A percentile compares a stretch with the other conserved stretches of the same genome.
Conservation (phyloP, 352 stramenopile species). For the Pythium rishiriense region DNA sequence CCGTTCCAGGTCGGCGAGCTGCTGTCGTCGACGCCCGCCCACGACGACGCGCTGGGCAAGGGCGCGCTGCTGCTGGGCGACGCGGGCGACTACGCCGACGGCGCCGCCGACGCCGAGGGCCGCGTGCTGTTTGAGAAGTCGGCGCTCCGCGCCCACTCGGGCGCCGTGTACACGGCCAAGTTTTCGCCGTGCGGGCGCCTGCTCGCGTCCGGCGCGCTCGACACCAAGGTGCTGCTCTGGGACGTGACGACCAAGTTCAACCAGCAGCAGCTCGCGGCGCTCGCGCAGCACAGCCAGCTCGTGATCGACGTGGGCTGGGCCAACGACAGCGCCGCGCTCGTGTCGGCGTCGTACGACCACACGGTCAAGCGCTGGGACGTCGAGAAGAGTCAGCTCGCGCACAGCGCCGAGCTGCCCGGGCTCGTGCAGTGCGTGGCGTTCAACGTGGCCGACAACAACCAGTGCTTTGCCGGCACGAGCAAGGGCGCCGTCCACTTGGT, state of each 20-base stretch:
- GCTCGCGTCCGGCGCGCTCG: constrained; percentile 75
- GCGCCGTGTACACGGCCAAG: constrained; percentile 86
- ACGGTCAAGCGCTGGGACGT: constrained; percentile 89
- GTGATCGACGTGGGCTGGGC: constrained; percentile 88
- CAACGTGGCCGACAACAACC: constrained; percentile 79
- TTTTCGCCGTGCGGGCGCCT: constrained; percentile 84
- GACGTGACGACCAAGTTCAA: constrained; percentile 90
- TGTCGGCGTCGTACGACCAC: constrained; percentile 86
- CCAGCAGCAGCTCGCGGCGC: constrained; percentile 77
- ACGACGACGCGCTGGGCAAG: constrained; percentile 40
- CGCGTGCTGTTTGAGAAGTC: constrained; percentile 83
- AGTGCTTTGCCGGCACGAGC: constrained; percentile 82
- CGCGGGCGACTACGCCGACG: constrained; percentile 47
- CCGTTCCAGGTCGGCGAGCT: constrained; percentile 78
- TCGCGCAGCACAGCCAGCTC: constrained; percentile 76
- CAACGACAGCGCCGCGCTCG: constrained; percentile 68
- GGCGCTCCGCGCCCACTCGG: constrained; percentile 69
- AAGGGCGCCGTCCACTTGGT: constrained; percentile 77
- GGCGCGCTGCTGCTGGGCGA: constrained; percentile 37
- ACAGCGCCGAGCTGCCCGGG: constrained; percentile 68
- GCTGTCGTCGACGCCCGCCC: constrained; percentile 39
- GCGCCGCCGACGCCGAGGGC: constrained; percentile 62
- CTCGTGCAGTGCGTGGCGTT: constrained; percentile 86
- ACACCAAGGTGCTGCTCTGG: constrained; percentile 84
- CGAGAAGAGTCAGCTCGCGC: constrained; percentile 65